Evolutionary conservation across 1,284 basidiomycete species (phyloP), one percentile per base, ranked within the genome.

Genomic region (Sanghuangporus weigelae): DNA sequence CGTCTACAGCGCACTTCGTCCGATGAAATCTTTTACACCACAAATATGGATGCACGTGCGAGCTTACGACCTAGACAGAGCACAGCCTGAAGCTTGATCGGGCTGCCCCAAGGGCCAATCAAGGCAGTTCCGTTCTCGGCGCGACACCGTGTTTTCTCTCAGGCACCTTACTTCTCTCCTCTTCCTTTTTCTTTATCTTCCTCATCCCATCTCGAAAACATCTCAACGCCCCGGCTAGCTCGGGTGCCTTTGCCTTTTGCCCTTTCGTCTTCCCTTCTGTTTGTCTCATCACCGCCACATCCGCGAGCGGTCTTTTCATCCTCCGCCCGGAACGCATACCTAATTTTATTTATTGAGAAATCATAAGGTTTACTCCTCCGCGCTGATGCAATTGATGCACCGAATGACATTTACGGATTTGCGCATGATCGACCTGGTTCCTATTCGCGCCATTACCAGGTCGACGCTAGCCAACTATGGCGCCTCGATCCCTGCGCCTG

Each of bases 161-260:
- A 46, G 44, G 50, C 19, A 26, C 50, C 50, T 21, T 6, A 2
- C 1, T 23, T 11, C 23, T 23, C 50, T 3, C 23, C 19, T 14
- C 50, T 11, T 26, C 23, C 7, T 11, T 50, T 23, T 26, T 50
- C 40, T 2, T 50, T 50, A 10, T 50, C 6, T n/a, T 50, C 21
- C 21, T 50, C 48, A 11, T 26, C 31, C 51, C 10, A 35, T 23
- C 51, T 26, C 53, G 16, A 14, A 14, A 19, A 16, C 53, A 38
- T 16, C 31, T 54, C 53, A 54, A 38, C 53, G 16, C 31, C 53
- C 19, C 31, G 53, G 53, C 31, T 2, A 16, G 53, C 53, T 38
- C 53, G 53, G 53, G 53, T 54, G 35, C 53, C 53, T 54, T 54
- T 38, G 31, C 53, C 53, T 54, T 54, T 31, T 54, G 16, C 36